Conservation (phyloP, 371 early-diverging fungal genomes). For the Mucor plumbeus region DNA sequence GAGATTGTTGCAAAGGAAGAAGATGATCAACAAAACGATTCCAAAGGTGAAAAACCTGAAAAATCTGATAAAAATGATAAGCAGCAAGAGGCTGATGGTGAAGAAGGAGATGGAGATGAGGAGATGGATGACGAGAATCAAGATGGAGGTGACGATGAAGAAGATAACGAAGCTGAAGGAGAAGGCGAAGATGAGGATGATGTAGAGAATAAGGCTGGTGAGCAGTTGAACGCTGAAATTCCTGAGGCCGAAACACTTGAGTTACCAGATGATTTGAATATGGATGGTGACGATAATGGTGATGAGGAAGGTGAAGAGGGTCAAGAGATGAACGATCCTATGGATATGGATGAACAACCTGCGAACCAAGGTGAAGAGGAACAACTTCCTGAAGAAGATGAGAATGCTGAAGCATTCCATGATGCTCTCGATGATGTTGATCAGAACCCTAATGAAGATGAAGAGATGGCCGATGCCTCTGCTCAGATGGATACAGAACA, state of each 20-base stretch:
- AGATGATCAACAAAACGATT: constrained; percentile 49
- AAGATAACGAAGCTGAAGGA: constrained; percentile 34
- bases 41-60: constrained; percentile 42
- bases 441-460: constrained; percentile 35
- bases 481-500: constrained; percentile 48
- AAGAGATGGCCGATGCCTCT: constrained; percentile 37
- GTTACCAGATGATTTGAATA: constrained; percentile 68
- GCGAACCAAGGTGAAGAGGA: constrained; percentile 33
- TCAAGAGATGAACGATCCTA: constrained; percentile 42
- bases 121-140: constrained; percentile 52
- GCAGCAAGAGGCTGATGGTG: constrained; percentile 52
- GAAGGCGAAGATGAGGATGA: constrained; percentile 50
- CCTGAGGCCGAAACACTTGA: constrained; percentile 68
- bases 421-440: constrained; percentile 50
- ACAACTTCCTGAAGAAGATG: constrained; percentile 38
- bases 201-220: constrained; percentile 54
- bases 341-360: constrained; percentile 52
- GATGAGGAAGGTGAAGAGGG: constrained; percentile 44
- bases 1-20: constrained; percentile 76
- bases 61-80: constrained; percentile 28
- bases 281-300: constrained; percentile 57
- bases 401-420: constrained; percentile 43
- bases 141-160: constrained; percentile 46
- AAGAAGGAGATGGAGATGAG: constrained; percentile 49
- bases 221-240: constrained; percentile 63